Base-by-base conservation (phyloP, 345 rosid species). In the Camelina sativa region DNA sequence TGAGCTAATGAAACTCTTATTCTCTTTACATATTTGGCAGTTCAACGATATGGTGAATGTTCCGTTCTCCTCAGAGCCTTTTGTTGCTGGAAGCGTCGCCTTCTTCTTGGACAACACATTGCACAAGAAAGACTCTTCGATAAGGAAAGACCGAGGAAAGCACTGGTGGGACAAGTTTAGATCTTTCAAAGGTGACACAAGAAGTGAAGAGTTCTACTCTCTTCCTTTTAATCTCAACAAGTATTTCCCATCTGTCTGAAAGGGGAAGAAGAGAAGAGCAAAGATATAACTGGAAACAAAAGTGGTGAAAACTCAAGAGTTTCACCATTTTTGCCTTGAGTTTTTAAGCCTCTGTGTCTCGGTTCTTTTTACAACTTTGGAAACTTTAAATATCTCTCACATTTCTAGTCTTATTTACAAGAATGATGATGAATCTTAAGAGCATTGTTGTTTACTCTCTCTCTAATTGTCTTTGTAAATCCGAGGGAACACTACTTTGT, bases 141-240 rank as follows among this genome's bases (percentile, higher is more conserved):
- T 84, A 65, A 87, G 89, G 88, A 96, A 92, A 80, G 99, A 96
- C 86, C 40, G 98, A 67, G 99, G 99, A 30, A 89, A 83, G 85
- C 94, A 90, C 69, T 96, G 99, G 99, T 92, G 99, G 99, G 92
- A 85, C 83, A 96, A 76, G 72, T 96, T 89, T 84, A 63, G 80
- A 78, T 75, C 88, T 11, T 96, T 78, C 88, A 76, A 88, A 77
- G 87, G 87, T 7, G 99, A 95, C 56, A 9, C 86, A 3, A 91
- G 98, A 81, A 96, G 89, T 61, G 89, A 82, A 46, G 99, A 96
- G 47, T 96, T 91, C 77, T 96, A 96, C 72, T 89, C 98, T 59
- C 84, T 96, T 65, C 99, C 99, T 41, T 91, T 96, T 84, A 92
- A 89, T 53, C 96, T 96, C 46, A 91, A 91, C 91, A 89, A 87